Percentiles rank a stretch among this genome's conserved stretches.
Evolutionary conservation across 805 yeast genomes (phyloP).

Genomic region (Groenewaldozyma salmanticensis): DNA sequence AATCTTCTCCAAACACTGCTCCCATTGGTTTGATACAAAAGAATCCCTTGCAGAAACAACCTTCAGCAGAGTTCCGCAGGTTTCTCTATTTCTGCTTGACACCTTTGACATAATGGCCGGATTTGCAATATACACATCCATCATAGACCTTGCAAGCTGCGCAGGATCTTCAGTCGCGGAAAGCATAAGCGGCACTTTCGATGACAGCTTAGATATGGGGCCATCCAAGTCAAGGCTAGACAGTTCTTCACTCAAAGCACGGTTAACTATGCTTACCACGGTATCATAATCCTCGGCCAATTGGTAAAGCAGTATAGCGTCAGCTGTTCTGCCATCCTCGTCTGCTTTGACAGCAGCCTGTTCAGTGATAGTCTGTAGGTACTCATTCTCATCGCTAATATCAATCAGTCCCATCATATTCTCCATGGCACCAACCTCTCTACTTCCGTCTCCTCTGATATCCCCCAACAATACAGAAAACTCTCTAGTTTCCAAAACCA

Average conservation of each 20-base stretch:
- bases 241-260: slow-evolving; percentile 67
- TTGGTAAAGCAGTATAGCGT: slow-evolving; percentile 78
- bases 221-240: slow-evolving; percentile 60
- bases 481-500: slow-evolving; percentile 79
- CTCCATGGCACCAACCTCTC: slow-evolving; percentile 78
- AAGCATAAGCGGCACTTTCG: slow-evolving; percentile 24
- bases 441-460: slow-evolving; percentile 61
- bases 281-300: slow-evolving; percentile 79
- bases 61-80: slow-evolving; percentile 53
- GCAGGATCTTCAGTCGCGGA: slow-evolving; percentile 29
- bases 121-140: slow-evolving; percentile 39
- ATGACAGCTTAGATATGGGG: slow-evolving; percentile 32
- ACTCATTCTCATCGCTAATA: slow-evolving; percentile 49
- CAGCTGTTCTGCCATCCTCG: slow-evolving; percentile 82
- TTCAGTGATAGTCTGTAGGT: slow-evolving; percentile 63
- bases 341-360: slow-evolving; percentile 80
- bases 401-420: slow-evolving; percentile 57
- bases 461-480: slow-evolving; percentile 78
- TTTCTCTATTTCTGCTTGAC: slow-evolving; percentile 46
- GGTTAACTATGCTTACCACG: slow-evolving; percentile 65
- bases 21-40: slow-evolving; percentile 50
- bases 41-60: slow-evolving; percentile 58
- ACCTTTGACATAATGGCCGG: slow-evolving; percentile 50
- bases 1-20: slow-evolving; percentile 44
- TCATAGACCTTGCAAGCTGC: slow-evolving; percentile 30